Conservation (phyloP, 768 basidiomycete species). For the Naematelia encephala region DNA sequence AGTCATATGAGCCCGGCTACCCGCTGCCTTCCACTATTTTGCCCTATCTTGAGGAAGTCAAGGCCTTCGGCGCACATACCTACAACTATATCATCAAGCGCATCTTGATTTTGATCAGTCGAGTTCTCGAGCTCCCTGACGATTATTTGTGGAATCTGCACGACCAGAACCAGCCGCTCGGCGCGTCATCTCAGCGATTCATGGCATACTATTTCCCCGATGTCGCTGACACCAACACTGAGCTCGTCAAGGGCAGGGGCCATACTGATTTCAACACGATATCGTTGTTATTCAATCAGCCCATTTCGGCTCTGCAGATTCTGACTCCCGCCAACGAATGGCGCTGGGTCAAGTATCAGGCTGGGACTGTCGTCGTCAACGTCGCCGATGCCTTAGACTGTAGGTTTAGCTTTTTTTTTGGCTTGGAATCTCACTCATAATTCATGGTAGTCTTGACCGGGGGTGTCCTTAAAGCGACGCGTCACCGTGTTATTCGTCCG, state of each 20-base stretch:
- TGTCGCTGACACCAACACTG: too few species aligned
- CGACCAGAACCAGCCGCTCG: slow-evolving; percentile 20
- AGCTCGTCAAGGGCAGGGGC: too few species aligned
- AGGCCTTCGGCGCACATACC: too few species aligned
- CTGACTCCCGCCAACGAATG: slow-evolving; percentile 30
- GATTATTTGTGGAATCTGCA: slow-evolving; percentile 32
- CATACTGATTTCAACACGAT: slow-evolving; percentile 29
- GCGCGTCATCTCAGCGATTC: slow-evolving; percentile 22
- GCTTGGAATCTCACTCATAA: too few species aligned
- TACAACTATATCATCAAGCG: slow-evolving; percentile 27
- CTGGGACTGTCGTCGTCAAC: slow-evolving; percentile 29
- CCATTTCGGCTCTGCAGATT: slow-evolving; percentile 34
- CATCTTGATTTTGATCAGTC: slow-evolving; percentile 23
- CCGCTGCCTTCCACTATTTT: too few species aligned
- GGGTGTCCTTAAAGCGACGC: slow-evolving; percentile 37
- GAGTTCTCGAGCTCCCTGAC: slow-evolving; percentile 29
- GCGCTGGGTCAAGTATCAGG: slow-evolving; percentile 31
- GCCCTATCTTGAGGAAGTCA: too few species aligned
- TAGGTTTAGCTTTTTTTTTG: too few species aligned
- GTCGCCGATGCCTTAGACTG: slow-evolving; percentile 30
- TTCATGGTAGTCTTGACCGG: slow-evolving; percentile 31
- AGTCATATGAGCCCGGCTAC: too few species aligned
- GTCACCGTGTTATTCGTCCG: slow-evolving; percentile 28
- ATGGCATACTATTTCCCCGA: slow-evolving; percentile 30
- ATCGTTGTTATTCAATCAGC: slow-evolving; percentile 28